Conservation (phyloP, 2,329 filamentous ascomycete species). For the Mycogone perniciosa region DNA sequence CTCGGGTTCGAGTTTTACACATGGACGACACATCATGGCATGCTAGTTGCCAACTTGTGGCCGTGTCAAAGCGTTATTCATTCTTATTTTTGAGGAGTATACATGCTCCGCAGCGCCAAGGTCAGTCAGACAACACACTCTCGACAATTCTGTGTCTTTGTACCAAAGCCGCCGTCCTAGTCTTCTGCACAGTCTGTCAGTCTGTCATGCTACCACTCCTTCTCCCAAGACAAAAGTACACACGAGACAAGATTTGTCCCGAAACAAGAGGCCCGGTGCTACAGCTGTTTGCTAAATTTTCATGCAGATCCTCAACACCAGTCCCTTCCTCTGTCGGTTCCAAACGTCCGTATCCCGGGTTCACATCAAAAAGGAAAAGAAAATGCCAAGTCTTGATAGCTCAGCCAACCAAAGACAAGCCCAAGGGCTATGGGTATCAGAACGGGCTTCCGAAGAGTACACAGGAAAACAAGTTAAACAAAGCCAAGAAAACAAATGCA, state of each 20-base stretch:
- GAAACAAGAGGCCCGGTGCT: not conserved
- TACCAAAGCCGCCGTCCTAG: not conserved
- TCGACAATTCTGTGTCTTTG: not conserved
- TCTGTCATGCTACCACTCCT: not conserved
- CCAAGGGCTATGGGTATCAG: constrained; percentile 9
- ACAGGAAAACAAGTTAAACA: constrained; percentile 10
- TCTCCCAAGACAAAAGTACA: not conserved
- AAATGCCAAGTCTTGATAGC: not conserved
- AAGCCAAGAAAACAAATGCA: constrained; percentile 11
- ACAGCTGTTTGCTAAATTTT: not conserved
- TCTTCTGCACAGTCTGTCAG: not conserved
- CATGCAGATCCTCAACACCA: constrained; percentile 1
- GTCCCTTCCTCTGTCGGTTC: not conserved
- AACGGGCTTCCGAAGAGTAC: constrained; percentile 4
- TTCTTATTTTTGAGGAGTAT: not conserved
- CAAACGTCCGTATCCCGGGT: not conserved
- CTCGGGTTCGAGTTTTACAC: no score
- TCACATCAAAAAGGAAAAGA: not conserved
- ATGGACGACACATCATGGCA: no score
- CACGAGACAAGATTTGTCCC: not conserved
- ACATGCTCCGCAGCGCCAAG: not conserved
- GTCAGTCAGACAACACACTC: not conserved
- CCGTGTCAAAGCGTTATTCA: no score
- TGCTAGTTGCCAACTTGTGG: no score
- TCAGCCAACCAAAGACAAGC: not conserved